Conservation (phyloP, 1,284 basidiomycete species). For the Fomes fomentarius region DNA sequence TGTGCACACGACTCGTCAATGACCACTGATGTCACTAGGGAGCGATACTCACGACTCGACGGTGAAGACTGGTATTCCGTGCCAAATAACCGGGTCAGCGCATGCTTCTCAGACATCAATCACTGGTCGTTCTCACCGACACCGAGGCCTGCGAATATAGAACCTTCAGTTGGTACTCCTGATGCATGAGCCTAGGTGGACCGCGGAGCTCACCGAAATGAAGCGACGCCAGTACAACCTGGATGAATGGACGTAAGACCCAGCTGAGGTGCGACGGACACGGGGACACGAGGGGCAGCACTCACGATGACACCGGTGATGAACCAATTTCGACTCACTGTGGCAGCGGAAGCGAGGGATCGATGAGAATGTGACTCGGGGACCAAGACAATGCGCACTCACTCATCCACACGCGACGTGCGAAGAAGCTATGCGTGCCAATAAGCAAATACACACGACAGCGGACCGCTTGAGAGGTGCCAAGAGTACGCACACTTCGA, state of each 20-base stretch:
- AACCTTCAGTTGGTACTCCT: neutral
- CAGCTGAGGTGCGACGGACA: too few species aligned
- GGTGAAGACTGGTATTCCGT: slow-evolving; percentile 27
- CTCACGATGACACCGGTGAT: slow-evolving; percentile 33
- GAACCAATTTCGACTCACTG: slow-evolving; percentile 32
- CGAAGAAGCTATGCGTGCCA: slow-evolving; percentile 32
- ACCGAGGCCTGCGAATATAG: slow-evolving; percentile 18
- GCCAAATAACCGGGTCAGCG: neutral
- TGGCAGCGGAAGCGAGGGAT: neutral
- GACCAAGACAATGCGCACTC: too few species aligned
- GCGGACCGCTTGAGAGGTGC: neutral
- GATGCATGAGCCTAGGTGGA: neutral
- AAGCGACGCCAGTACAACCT: slow-evolving; percentile 27
- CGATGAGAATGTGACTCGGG: slow-evolving; percentile 11
- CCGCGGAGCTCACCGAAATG: slow-evolving; percentile 24
- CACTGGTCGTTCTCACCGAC: slow-evolving; percentile 16
- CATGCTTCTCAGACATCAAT: neutral
- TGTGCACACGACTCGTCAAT: slow-evolving; percentile 3
- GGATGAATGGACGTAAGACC: neutral
- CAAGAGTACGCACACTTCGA: slow-evolving; percentile 27
- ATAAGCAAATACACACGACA: neutral
- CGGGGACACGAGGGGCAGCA: too few species aligned
- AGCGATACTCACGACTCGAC: slow-evolving; percentile 29
- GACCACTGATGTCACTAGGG: too few species aligned
- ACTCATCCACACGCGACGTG: slow-evolving; percentile 36